Evolutionary conservation across 2,329 filamentous ascomycete genomes (phyloP).

Genomic region (Neophaeococcomyces aloes): DNA sequence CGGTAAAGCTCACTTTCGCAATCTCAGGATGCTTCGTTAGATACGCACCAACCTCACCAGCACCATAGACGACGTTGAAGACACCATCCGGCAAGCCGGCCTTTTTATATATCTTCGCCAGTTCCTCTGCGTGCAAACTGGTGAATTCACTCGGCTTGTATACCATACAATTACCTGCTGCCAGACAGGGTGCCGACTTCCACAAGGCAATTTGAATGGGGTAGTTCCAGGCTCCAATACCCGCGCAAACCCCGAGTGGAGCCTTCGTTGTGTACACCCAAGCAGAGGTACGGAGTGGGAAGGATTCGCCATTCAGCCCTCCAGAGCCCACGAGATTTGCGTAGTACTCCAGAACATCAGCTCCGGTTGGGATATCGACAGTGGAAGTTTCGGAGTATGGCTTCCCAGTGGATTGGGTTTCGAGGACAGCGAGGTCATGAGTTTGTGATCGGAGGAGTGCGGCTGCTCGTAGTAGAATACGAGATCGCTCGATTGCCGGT

Average conservation of each 20-base stretch:
- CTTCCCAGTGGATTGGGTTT: conserved; percentile 81
- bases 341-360: conserved; percentile 79
- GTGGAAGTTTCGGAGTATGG: conserved; percentile 73
- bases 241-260: conserved; percentile 70
- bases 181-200: conserved; percentile 78
- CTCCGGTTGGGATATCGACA: conserved; percentile 72
- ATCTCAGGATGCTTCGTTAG: conserved; percentile 62
- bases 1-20: conserved; percentile 82
- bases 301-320: conserved; percentile 70
- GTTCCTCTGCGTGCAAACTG: conserved; percentile 64
- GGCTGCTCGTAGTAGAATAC: conserved; percentile 68
- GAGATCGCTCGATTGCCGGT: conserved; percentile 61
- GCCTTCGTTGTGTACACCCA: conserved; percentile 78
- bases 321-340: conserved; percentile 68
- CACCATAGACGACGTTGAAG: conserved; percentile 78
- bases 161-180: conserved; percentile 80
- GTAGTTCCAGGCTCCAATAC: conserved; percentile 88
- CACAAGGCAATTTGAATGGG: conserved; percentile 82
- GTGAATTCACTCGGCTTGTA: conserved; percentile 87
- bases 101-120: conserved; percentile 66
- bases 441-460: conserved; percentile 63
- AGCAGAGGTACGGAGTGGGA: conserved; percentile 61
- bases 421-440: conserved; percentile 65
- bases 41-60: conserved; percentile 64
- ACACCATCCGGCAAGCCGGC: conserved; percentile 72